Evolutionary conservation across 495 filamentous ascomycete species (phyloP), one percentile per base, ranked within the genome.

Genomic region (Aspergillus coremiiformis): DNA sequence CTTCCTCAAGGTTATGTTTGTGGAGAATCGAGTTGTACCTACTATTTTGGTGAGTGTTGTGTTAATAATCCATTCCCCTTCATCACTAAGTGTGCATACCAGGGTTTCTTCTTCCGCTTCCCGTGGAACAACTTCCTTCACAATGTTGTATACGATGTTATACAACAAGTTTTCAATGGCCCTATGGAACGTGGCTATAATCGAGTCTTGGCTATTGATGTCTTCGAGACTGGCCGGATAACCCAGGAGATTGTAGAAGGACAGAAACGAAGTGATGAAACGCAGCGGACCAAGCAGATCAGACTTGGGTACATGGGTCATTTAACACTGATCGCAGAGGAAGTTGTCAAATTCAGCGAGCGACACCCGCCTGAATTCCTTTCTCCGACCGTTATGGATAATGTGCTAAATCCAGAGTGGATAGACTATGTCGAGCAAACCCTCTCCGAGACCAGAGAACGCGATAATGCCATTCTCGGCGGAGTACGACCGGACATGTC

Each of bases 41-140:
- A 96, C 93, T 4, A 97, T 98, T 47, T 66, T 98, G 61, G 88
- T 94, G 74, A 77, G 86, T 75, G 14, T 30, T 15, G 23, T 32
- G 14, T 42, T 7, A 11, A 5, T 0, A 33, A 11, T 17, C 10
- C 3, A 17, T 22, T n/a, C 4, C 15, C 19, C 6, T 35, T 1
- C 8, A 4, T 24, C 33, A 32, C 46, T 27, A 23, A 43, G 30
- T 42, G 33, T 46, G 37, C 30, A 33, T 43, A 60, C 2, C 52
- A 89, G 87, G 84, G 85, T 50, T 97, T 98, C 73, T 99, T 99
- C 74, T 99, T 97, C 77, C 84, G 83, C 48, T 97, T 97, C 66
- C 94, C 93, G 4, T 99, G 93, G 93, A 99, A 99, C 64, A 99
- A 99, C 67, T 99, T 99, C 63, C 81, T 99, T 20, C 93, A 99